Evolutionary conservation across 2,329 filamentous ascomycete species (phyloP).

Genomic region (Colletotrichum truncatum): DNA sequence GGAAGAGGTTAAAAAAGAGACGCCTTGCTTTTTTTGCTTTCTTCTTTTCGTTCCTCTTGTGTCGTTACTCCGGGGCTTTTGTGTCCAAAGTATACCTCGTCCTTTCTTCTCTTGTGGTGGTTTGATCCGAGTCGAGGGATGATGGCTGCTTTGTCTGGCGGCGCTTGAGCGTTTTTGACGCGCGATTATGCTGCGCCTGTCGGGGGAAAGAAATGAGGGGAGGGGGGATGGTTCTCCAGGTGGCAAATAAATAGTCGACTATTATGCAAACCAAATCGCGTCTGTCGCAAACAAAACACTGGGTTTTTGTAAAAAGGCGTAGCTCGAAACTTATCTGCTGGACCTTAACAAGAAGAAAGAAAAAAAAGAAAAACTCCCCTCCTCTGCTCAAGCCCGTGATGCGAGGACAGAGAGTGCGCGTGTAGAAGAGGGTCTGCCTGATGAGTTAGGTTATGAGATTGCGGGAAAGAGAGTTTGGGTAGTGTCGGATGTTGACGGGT

Average conservation of each 20-base stretch:
- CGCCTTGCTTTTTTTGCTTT: no score
- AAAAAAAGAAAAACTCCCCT: no score
- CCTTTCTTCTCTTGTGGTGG: conserved; percentile 4
- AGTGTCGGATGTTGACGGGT: conserved; percentile 27
- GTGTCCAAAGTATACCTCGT: neutral
- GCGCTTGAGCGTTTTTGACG: conserved; percentile 53
- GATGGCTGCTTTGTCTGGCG: conserved; percentile 31
- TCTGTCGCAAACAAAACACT: neutral
- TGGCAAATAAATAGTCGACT: neutral
- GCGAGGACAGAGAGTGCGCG: neutral
- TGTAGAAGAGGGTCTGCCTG: conserved; percentile 5
- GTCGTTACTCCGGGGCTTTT: neutral
- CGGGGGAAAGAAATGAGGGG: conserved; percentile 34
- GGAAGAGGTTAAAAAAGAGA: neutral
- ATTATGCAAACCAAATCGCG: conserved; percentile 12
- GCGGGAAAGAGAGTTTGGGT: conserved; percentile 17
- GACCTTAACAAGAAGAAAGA: no score
- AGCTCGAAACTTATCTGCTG: no score
- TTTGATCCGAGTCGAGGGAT: conserved; percentile 29
- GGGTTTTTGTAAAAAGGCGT: neutral
- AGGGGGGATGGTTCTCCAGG: conserved; percentile 18
- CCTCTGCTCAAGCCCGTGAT: neutral
- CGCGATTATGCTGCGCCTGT: conserved; percentile 56
- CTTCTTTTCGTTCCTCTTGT: neutral
- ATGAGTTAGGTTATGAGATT: conserved; percentile 13